Evolutionary conservation across 2,329 filamentous ascomycete species (phyloP), one percentile per base, ranked within the genome.

Genomic region (Trichophyton rubrum): DNA sequence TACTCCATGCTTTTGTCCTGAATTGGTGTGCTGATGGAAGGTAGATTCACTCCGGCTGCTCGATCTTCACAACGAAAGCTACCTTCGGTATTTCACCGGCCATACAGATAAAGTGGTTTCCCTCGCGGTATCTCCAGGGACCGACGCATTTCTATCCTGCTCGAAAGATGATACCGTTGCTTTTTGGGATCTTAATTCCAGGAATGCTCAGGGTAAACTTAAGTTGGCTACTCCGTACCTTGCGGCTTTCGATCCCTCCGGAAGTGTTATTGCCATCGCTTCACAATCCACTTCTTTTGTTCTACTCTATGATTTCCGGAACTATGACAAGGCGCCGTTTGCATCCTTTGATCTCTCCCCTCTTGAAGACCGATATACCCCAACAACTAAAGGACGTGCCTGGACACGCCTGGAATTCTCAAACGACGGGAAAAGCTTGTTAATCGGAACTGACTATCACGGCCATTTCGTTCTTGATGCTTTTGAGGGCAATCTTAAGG

Each of bases 381-480:
- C 73, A 56, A 78, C 75, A 51, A 79, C 75, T 56, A 78, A 75
- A 30, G 75, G 75, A 40, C 69, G 75, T 51, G 73, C 71, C 66
- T 99, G 93, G 93, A 93, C 89, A 1, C 90, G 88, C 67, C 80
- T 99, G 47, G 90, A 96, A 68, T 97, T 99, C 71, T 93, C 89
- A 61, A 99, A 99, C 68, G 93, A 99, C 68, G 93, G 93, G 17
- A 95, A 95, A 69, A 84, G 84, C 62, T 75, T 99, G 56, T 80
- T 99, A 3, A 73, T 99, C 17, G 89, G 88, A 13, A 97, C 92
- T 1, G 89, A 86, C 56, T 89, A 88, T 5, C 81, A 81, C 58
- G 90, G 90, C 0, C 93, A 99, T 73, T 95, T 93, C 69, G 77
- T 99, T 1, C 78, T 99, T n/a, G 93, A 99, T 71, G 89, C 92